phyloP scores from a whole-genome alignment of 768 basidiomycete species.

The Suillus weaverae region DNA sequence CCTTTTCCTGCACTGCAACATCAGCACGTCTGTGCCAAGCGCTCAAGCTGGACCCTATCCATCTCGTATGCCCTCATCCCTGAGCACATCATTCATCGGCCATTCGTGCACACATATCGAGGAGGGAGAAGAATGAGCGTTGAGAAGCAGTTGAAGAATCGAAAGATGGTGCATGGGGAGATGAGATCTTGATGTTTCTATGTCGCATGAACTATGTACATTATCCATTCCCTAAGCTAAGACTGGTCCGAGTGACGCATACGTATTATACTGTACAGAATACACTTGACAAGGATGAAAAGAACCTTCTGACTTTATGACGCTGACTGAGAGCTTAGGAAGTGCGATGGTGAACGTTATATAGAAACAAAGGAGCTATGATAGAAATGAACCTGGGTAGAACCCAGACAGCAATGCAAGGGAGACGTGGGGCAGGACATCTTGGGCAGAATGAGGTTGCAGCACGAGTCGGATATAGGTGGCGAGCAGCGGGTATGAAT shows the following conservation, averaged over 20 bases:
- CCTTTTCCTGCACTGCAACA: neutral
- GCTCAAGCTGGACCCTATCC: too few species aligned
- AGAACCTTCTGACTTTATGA: too few species aligned
- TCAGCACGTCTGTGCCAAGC: neutral
- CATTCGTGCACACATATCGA: neutral
- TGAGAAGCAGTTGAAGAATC: neutral
- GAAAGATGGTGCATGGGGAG: neutral
- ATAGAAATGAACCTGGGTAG: too few species aligned
- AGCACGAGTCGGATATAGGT: too few species aligned
- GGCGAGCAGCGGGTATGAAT: too few species aligned
- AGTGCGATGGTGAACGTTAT: constrained; percentile 12
- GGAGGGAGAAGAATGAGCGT: neutral
- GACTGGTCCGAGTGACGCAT: constrained; percentile 20
- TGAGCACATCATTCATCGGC: neutral
- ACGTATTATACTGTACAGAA: constrained; percentile 26
- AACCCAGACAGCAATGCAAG: too few species aligned
- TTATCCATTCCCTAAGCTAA: constrained; percentile 20
- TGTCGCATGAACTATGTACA: constrained; percentile 24
- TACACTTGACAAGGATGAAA: constrained; percentile 12
- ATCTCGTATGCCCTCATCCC: too few species aligned
- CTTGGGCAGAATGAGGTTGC: too few species aligned
- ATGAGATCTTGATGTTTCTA: neutral
- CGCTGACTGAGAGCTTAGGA: neutral
- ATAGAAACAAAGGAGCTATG: too few species aligned
- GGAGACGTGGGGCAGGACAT: too few species aligned